Evolutionary conservation across 164 flowering plant species (phyloP).

Genomic region (Magnolia changhungtana): DNA sequence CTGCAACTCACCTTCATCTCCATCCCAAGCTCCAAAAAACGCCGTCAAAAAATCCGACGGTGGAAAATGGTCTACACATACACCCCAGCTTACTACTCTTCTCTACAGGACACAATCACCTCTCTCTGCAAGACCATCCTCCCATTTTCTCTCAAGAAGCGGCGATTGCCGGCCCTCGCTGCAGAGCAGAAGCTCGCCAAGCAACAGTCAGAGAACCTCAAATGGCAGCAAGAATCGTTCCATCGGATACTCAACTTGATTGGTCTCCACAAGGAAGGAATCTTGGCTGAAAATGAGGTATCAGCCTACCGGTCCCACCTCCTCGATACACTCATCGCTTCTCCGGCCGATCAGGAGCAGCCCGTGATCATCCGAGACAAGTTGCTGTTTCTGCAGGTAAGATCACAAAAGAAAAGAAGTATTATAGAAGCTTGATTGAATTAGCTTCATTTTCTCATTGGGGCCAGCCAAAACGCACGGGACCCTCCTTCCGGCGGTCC

Average conservation of each 20-base stretch:
- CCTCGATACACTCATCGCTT: conserved; percentile 66
- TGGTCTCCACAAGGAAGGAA: conserved; percentile 82
- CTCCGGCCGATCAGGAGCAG: conserved; percentile 57
- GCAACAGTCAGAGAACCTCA: conserved; percentile 81
- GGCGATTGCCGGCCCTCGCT: conserved; percentile 38
- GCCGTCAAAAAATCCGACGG: background rate
- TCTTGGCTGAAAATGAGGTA: conserved; percentile 58
- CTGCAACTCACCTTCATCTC: background rate
- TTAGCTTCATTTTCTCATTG: background rate
- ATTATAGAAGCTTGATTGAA: background rate
- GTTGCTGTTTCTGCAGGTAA: conserved; percentile 84
- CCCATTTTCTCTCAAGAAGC: conserved; percentile 76
- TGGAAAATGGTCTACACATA: conserved; percentile 47
- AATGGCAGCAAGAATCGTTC: conserved; percentile 96
- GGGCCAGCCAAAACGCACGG: too few species aligned
- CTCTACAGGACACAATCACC: conserved; percentile 81
- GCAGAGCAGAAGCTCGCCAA: conserved; percentile 64
- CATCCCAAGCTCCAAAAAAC: background rate
- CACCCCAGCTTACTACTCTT: conserved; percentile 83
- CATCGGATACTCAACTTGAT: conserved; percentile 79
- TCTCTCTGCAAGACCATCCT: conserved; percentile 80
- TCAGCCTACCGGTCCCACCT: conserved; percentile 59
- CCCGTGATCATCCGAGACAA: conserved; percentile 70
- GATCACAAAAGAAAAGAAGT: background rate
- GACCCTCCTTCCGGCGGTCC: too few species aligned